A percentile compares a stretch with the other conserved stretches of the same genome.
These are phyloP conservation scores for Moricandia moricandioides DNA, from an alignment of 345 rosid species.

Conservation along the genomic window DNA sequence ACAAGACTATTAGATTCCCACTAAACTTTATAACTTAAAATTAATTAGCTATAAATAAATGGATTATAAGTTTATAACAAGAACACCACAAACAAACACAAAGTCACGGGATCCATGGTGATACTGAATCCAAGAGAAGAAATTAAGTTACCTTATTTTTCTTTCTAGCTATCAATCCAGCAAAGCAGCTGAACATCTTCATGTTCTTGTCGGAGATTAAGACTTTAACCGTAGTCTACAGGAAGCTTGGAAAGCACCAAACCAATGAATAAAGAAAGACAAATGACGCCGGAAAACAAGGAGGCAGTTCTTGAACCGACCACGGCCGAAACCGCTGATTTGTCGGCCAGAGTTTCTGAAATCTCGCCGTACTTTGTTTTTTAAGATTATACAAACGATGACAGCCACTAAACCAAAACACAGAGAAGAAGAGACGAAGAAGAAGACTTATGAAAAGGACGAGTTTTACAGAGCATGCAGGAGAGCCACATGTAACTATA, in stretches of 20 bases:
- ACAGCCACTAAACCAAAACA: background rate
- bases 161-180: conserved; percentile 33
- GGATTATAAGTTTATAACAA: too few relatives aligned
- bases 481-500: conserved; percentile 29
- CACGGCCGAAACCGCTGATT: conserved; percentile 34
- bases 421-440: conserved; percentile 6
- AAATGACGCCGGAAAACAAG: conserved; percentile 41
- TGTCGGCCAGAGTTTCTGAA: conserved; percentile 80
- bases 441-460: conserved; percentile 12
- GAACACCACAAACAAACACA: too few relatives aligned
- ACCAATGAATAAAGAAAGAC: conserved; percentile 14
- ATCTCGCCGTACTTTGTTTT: conserved; percentile 34
- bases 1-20: background rate
- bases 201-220: conserved; percentile 23
- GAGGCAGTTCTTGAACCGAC: conserved; percentile 46
- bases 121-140: background rate
- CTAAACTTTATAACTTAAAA: background rate
- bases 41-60: background rate
- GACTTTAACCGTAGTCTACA: conserved; percentile 67
- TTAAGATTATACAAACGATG: background rate
- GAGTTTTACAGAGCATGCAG: conserved; percentile 21
- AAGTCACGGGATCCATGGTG: too few relatives aligned
- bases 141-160: conserved; percentile 48
- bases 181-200: conserved; percentile 55
- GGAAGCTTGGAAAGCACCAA: conserved; percentile 62